Base-by-base conservation (phyloP, 805 yeast species). In the Ogataea naganishii region DNA sequence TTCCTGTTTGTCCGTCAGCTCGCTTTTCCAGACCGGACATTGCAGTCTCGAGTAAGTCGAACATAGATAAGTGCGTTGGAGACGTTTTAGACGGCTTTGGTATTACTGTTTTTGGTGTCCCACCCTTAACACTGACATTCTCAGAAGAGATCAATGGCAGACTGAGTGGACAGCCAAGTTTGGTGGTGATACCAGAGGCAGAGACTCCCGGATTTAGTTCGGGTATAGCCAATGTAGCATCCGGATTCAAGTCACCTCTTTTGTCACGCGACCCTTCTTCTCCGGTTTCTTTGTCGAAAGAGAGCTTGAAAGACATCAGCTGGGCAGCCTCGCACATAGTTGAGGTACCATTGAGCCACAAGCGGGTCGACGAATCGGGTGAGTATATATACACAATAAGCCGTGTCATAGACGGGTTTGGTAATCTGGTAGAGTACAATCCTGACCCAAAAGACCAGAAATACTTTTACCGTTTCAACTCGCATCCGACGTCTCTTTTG, bases 1-100 rank as follows among this genome's bases (percentile, higher is more conserved):
- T 92, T 7, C 76, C 94, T 3, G 51, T 64, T 24, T 89, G 98
- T 51, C 98, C 98, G 1, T 60, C 58, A 3, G 95, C 84, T 0
- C 53, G 62, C 14, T 68, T 85, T 31, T 41, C 49, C 4, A 55
- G 52, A 5, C 37, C 32, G 11, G 31, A 34, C 5, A 36, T 60
- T 16, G 62, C 68, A 0, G 46, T 50, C 0, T 32, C 46, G 6
- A 49, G 46, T 22, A 34, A 36, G 8, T 34, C 37, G n/a, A 37
- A 35, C 18, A 33, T 34, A 7, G 72, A 76, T 41, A 65, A 69
- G 39, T 92, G 97, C 59, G 57, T 75, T 20, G 83, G 79, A 4
- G 82, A 75, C 39, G 56, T 66, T 14, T 54, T 77, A 1, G 51
- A 50, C 13, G 39, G 51, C 10, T 38, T 64, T 28, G 47, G 62